These are phyloP conservation scores for Hamamelis virginiana DNA, from an alignment of 164 flowering plant genomes.

Conservation along the genomic window DNA sequence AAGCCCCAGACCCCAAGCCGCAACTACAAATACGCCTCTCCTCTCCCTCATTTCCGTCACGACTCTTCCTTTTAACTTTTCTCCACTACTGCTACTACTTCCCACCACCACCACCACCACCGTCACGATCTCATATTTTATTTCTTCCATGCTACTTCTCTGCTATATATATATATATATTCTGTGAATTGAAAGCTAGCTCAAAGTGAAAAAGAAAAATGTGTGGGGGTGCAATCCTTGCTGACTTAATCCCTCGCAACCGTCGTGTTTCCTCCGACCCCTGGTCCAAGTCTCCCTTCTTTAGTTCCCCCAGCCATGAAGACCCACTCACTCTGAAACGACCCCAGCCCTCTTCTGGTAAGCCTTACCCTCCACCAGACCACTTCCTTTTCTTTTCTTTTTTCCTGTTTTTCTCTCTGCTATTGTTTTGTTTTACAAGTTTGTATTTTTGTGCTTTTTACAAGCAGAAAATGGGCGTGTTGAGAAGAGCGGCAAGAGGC, in stretches of 20 bases:
- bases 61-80: not conserved
- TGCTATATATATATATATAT: no score
- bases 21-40: slow-evolving; percentile 10
- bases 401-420: not conserved
- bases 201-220: slow-evolving; percentile 19
- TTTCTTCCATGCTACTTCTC: no score
- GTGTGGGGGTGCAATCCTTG: slow-evolving; percentile 74
- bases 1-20: not conserved
- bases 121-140: no score
- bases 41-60: not conserved
- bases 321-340: slow-evolving; percentile 16
- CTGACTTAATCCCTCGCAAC: slow-evolving; percentile 42
- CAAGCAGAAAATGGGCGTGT: slow-evolving; percentile 30
- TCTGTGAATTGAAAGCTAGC: not conserved
- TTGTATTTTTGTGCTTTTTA: slow-evolving; percentile 5
- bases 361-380: no score
- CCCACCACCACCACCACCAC: not conserved
- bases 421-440: not conserved
- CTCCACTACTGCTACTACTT: not conserved
- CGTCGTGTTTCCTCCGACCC: slow-evolving; percentile 33
- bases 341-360: slow-evolving; percentile 34
- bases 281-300: slow-evolving; percentile 43
- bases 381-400: not conserved
- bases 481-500: slow-evolving; percentile 38
- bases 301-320: not conserved